Evolutionary conservation across 164 flowering plant genomes (phyloP).

Genomic region (Santalum album): DNA sequence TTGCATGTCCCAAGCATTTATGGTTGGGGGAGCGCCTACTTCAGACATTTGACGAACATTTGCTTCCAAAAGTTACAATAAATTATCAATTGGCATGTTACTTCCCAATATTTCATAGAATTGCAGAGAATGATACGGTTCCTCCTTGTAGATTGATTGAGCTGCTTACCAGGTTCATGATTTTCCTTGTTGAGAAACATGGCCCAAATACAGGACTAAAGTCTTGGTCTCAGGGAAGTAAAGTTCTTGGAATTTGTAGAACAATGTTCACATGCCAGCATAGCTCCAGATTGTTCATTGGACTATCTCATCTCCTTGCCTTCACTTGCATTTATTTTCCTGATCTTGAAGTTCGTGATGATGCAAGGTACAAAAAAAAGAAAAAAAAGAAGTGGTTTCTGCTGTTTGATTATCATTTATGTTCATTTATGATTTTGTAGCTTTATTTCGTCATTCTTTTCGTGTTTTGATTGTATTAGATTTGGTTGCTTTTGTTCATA

Average conservation of each 20-base stretch:
- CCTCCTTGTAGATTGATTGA: constrained; percentile 68
- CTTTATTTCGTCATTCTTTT: background rate
- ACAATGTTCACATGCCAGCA: constrained; percentile 74
- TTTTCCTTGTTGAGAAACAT: constrained; percentile 56
- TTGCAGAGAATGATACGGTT: constrained; percentile 60
- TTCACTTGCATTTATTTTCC: constrained; percentile 80
- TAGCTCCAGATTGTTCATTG: constrained; percentile 69
- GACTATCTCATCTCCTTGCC: constrained; percentile 66
- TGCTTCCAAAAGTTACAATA: constrained; percentile 52
- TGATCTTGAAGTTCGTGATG: constrained; percentile 92
- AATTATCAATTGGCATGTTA: constrained; percentile 57
- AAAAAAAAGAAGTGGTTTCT: no score
- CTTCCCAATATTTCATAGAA: constrained; percentile 71
- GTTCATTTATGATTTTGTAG: background rate
- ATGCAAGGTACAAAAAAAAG: constrained; percentile 68
- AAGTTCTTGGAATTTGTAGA: constrained; percentile 75
- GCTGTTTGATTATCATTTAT: no score
- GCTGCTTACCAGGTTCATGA: constrained; percentile 55
- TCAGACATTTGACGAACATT: constrained; percentile 61
- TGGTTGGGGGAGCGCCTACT: constrained; percentile 82
- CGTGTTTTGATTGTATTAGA: no score
- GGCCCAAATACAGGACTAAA: constrained; percentile 62
- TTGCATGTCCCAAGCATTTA: constrained; percentile 59
- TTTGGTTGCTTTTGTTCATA: no score
- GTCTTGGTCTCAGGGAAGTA: constrained; percentile 90